Conservation (phyloP, 2,329 filamentous ascomycete genomes). For the Thielaviopsis euricoi region DNA sequence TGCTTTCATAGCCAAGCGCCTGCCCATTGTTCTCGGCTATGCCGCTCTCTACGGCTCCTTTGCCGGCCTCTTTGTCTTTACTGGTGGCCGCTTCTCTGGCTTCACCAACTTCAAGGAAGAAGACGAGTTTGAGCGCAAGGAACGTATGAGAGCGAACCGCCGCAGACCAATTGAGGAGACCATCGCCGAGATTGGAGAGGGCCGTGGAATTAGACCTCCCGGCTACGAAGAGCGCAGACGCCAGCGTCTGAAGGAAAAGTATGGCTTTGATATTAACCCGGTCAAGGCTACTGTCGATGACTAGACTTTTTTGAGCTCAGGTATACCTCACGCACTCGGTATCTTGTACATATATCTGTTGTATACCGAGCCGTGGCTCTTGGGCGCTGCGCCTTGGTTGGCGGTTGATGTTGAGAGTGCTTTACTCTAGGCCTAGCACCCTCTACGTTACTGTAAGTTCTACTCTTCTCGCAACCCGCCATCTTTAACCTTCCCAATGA, state of each 20-base stretch:
- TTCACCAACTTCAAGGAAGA: constrained; percentile 30
- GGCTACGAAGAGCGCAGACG: constrained; percentile 75
- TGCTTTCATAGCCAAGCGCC: constrained; percentile 27
- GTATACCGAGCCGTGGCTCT: not conserved
- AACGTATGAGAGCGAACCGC: constrained; percentile 55
- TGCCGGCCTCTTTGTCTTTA: constrained; percentile 51
- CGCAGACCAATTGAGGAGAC: constrained; percentile 65
- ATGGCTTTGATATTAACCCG: constrained; percentile 68
- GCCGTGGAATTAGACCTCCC: constrained; percentile 64
- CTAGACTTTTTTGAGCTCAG: constrained; percentile 7
- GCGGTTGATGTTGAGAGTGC: not conserved
- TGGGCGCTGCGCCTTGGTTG: not conserved
- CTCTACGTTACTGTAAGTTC: not conserved
- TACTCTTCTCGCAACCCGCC: constrained; percentile 9
- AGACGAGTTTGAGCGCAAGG: constrained; percentile 60
- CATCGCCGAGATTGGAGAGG: constrained; percentile 67
- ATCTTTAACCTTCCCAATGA: not conserved
- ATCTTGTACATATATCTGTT: not conserved
- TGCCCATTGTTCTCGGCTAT: constrained; percentile 55
- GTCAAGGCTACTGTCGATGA: constrained; percentile 35
- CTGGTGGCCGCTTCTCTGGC: constrained; percentile 34
- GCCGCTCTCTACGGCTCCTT: constrained; percentile 38
- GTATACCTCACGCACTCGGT: not conserved
- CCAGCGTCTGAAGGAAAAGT: constrained; percentile 68
- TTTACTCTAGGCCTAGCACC: not conserved